Base-by-base conservation (phyloP, 306 rosid species). In the Castanea crenata region DNA sequence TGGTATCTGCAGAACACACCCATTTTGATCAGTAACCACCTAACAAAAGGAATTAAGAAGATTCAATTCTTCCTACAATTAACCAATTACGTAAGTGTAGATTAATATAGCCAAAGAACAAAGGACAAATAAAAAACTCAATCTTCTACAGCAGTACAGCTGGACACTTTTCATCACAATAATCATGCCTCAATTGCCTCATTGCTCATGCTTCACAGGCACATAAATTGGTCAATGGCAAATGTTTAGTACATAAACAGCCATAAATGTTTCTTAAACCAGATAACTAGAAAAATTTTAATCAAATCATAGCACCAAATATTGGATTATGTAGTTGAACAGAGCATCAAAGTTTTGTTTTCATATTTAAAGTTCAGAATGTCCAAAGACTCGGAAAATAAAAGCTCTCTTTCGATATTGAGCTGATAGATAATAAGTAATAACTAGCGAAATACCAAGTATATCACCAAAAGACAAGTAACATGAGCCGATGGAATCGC, bases 1-100 rank as follows among this genome's bases (percentile, higher is more conserved):
- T 92, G 1, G 93, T 92, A 77, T 90, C 94, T 92, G 87, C 76
- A 23, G 73, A 76, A 6, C 23, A 35, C 6, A 35, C 3, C 52
- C 15, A 35, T 23, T 19, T 21, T 38, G 72, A 68, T 19, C 51
- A 34, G 1, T 34, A 67, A 35, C 72, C n/a, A 18, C 38, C 52
- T 9, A 34, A 18, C 14, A 35, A 67, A 67, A 19, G 25, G 72
- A 35, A 67, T 35, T 67, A 8, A 27, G 11, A 68, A 34, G 72
- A 68, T 68, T 35, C 27, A 35, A 3, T 3, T 59, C 46, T 68
- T 67, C 72, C 14, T 19, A 16, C 16, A 34, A 34, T 46, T 21
- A 54, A 55, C 46, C 29, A 75, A 21, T 41, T 23, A 18, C 0
- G 11, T 23, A 18, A 25, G n/a, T 34, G 51, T 67, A 25, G 2